These are phyloP conservation scores for Starmerella floricola DNA, from an alignment of 805 yeast species.

Conservation along the genomic window DNA sequence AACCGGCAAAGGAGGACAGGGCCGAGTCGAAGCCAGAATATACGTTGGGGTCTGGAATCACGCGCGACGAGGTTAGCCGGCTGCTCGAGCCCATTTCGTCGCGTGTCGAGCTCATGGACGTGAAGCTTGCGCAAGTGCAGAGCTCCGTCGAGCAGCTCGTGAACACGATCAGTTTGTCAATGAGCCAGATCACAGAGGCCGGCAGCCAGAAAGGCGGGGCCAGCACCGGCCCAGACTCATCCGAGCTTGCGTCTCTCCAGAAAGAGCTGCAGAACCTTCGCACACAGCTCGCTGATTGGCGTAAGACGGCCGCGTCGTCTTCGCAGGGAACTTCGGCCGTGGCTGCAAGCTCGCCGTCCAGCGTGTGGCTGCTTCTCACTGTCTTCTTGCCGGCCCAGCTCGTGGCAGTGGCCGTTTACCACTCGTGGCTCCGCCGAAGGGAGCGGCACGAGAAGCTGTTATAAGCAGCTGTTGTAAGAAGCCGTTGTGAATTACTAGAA, in stretches of 20 bases:
- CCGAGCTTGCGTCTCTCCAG: slow-evolving; percentile 2
- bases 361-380: slow-evolving; percentile 3
- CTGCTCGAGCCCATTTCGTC: slow-evolving; percentile 2
- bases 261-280: slow-evolving; percentile 10
- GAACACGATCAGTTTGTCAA: slow-evolving; percentile 11
- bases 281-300: slow-evolving; percentile 12
- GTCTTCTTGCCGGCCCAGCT: slow-evolving; percentile 11
- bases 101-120: slow-evolving; percentile 8
- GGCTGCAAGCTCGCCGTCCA: background rate
- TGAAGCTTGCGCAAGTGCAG: slow-evolving; percentile 8
- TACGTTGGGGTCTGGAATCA: background rate
- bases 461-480: background rate
- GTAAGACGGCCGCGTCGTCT: background rate
- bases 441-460: slow-evolving; percentile 14
- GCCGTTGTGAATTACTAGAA: background rate
- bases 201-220: slow-evolving; percentile 1
- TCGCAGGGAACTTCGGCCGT: background rate
- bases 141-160: slow-evolving; percentile 15
- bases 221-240: background rate
- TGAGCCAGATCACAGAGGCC: slow-evolving; percentile 3
- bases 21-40: no score
- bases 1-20: no score
- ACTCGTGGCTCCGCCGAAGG: slow-evolving; percentile 4
- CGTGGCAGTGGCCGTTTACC: slow-evolving; percentile 3
- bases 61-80: slow-evolving; percentile 1